Evolutionary conservation across 805 yeast species (phyloP).

Genomic region (Yarrowia deformans): DNA sequence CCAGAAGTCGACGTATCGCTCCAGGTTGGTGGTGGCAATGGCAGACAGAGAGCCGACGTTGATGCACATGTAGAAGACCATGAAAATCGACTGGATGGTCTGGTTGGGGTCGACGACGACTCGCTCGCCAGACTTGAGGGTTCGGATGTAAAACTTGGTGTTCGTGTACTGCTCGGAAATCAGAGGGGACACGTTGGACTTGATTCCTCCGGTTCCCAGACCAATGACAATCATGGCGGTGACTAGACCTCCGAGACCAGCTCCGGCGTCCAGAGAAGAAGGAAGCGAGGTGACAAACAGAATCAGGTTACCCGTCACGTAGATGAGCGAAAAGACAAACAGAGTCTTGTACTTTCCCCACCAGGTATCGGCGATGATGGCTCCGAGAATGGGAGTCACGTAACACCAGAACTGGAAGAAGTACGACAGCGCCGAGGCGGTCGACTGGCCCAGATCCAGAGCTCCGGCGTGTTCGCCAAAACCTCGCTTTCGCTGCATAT

Average conservation of each 20-base stretch:
- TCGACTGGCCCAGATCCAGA: constrained; percentile 63
- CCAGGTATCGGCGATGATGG: constrained; percentile 74
- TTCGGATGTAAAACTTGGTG: constrained; percentile 64
- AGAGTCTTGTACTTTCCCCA: constrained; percentile 78
- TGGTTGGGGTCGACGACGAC: constrained; percentile 74
- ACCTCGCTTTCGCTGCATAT: constrained; percentile 59
- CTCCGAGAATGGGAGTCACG: constrained; percentile 79
- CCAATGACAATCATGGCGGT: constrained; percentile 68
- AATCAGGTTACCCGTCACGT: constrained; percentile 67
- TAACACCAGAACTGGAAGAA: constrained; percentile 84
- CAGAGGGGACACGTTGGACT: constrained; percentile 75
- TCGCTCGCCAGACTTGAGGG: constrained; percentile 65
- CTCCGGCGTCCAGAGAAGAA: constrained; percentile 56
- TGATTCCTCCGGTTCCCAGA: constrained; percentile 81
- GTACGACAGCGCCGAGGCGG: constrained; percentile 75
- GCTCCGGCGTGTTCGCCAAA: constrained; percentile 57
- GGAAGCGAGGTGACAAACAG: constrained; percentile 76
- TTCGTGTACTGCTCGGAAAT: constrained; percentile 77
- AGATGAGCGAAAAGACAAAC: constrained; percentile 63
- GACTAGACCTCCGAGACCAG: constrained; percentile 69
- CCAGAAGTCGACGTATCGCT: constrained; percentile 63
- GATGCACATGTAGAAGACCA: constrained; percentile 78
- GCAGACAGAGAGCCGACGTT: constrained; percentile 78
- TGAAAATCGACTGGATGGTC: constrained; percentile 75
- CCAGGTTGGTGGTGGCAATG: constrained; percentile 78